Base-by-base conservation (phyloP, 1,284 basidiomycete genomes). In the Dichomitus squalens region DNA sequence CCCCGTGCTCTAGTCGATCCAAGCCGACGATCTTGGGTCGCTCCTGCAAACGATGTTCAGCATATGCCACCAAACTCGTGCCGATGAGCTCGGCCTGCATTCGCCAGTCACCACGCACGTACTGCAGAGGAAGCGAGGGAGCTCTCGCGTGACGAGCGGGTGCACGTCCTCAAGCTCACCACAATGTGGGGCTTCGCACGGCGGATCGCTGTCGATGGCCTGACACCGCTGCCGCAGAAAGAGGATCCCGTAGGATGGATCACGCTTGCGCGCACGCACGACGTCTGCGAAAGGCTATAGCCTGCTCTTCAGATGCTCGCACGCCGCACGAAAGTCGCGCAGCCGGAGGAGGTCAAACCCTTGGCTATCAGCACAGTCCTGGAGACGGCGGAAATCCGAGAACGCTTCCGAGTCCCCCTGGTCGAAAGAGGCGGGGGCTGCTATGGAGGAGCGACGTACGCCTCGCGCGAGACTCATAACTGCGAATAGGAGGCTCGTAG, bases 151-250 rank as follows among this genome's bases (percentile, higher is more conserved):
- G 46, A 58, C 21, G 44, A 60, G 27, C 58, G 58, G 58, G 48
- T 53, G n/a, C n/a, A 46, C 3, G 57, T 59, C 29, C 35, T 63
- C 16, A 60, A 60, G 34, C 57, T 60, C 35, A 36, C 57, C 2
- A 57, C 58, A 9, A 58, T 53, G 55, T 63, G 61, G 59, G 9
- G 49, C 3, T 63, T 56, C 40, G 4, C 56, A 11, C 55, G 61
- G 6, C 38, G 20, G 7, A 20, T 38, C 47, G 53, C 56, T 3
- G 49, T 56, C 25, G 34, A 53, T 23, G 43, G 21, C 0, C 49
- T 60, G 23, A 38, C 29, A 7, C 44, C 49, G 1, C 25, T 52
- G 14, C 31, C 60, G 33, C 9, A 38, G 25, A 23, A 7, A 1
- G n/a, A 33, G n/a, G 52, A 58, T 6, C 48, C 54, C 29, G 46